Evolutionary conservation across 257 asterid species (phyloP), one percentile per base, ranked within the genome.

Genomic region (Ilex asprella): DNA sequence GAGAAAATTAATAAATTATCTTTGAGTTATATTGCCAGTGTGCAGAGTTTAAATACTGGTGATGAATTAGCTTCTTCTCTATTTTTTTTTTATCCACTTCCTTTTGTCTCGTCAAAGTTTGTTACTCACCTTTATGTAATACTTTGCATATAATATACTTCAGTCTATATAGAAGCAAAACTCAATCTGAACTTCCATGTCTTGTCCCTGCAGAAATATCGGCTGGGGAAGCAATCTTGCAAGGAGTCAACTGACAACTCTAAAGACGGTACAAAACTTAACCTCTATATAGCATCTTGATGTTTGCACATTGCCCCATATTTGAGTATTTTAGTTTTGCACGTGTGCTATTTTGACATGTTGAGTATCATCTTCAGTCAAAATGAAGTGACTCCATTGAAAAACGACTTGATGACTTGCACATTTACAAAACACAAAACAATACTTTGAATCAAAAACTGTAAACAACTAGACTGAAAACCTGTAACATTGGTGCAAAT

Each of bases 211-310:
- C 91, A 90, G 97, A 90, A 90, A 68, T 90, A 81, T 75, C 91
- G 97, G 43, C 15, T 90, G 81, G 96, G 97, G 46, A 90, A 81
- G 75, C 97, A 76, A 82, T 76, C 86, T n/a, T 69, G 66, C 79
- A 84, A 83, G 75, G 96, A 87, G 70, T 64, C 75, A 56, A 79
- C 86, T 15, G 97, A 82, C 10, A 83, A 80, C 83, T 90, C 96
- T 58, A 90, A 85, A 85, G 97, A 85, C 29, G 97, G 97, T 86
- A 84, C 32, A 60, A 14, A 30, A 4, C 21, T n/a, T 16, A 14
- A 61, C 13, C 47, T 54, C 39, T 27, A 29, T 54, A 5, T 63
- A 49, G 30, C 51, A 8, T 57, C 29, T 46, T 14, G 32, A 31
- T 10, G 21, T 62, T 57, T 61, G 51, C 58, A 27, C 35, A 16